Base-by-base conservation (phyloP, 352 stramenopile genomes). In the Phytophthora pseudosyringae region DNA sequence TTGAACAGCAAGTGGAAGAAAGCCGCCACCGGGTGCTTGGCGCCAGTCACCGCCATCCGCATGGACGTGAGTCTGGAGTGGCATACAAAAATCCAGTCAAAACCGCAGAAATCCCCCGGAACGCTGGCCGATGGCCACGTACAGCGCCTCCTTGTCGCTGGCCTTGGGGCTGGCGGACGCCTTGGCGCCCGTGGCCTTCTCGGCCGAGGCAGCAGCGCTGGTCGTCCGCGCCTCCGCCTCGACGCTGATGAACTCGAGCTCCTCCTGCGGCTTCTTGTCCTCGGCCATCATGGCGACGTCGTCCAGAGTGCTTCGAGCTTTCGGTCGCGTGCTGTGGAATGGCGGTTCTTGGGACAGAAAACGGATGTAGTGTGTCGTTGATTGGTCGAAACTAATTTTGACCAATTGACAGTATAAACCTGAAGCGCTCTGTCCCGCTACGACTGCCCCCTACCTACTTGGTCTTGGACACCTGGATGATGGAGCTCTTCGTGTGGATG, bases 1-100 rank as follows among this genome's bases (percentile, higher is more conserved):
- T 99, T 99, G 83, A 99, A 99, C 12, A 99, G 59, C 25, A 99
- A 63, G 66, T 99, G 97, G 77, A 99, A 99, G 47, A 99, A 89
- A 12, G 90, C 94, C 16, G 97, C 93, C 12, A 95, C 88, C 12
- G 97, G 97, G 77, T 99, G 97, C 38, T 97, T 93, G 59, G 89
- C 87, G 39, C 86, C 77, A 3, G 79, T 82, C 57, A 94, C 77
- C 28, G 59, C 81, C 68, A 88, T 88, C 49, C 69, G 70, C 73
- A 94, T 88, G 38, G 84, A 90, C 47, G 78, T 76, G 58, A 94
- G 57, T 15, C 86, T 94, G 38, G 11, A 38, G 16, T 16, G 64
- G 8, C 18, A 61, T 26, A 60, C 31, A 64, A 52, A 41, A 67
- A 7, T 7, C 26, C 9, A 64, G 51, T 64, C n/a, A 65, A 39